These are phyloP conservation scores for Peronosclerospora sorghi DNA, from an alignment of 352 stramenopile species.

Conservation along the genomic window DNA sequence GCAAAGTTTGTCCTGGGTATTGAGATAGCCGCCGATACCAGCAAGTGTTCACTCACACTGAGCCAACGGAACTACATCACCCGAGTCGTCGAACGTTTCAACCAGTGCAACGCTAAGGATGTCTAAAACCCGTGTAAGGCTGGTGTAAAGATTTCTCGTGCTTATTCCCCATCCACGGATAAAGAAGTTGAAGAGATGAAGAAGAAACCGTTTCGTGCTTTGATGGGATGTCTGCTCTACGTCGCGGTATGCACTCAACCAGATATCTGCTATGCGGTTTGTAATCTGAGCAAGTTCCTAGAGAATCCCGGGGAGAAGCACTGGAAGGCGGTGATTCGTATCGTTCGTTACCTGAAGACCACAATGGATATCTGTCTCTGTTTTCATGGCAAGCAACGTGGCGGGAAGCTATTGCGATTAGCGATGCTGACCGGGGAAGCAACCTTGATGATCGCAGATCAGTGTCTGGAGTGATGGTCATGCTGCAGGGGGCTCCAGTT, in stretches of 20 bases:
- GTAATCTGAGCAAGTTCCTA: not conserved
- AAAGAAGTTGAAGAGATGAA: not conserved
- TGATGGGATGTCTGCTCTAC: not conserved
- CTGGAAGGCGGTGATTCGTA: not conserved
- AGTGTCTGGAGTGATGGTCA: not conserved
- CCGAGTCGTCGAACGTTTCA: slow-evolving; percentile 1
- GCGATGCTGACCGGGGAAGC: not conserved
- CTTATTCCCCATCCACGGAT: not conserved
- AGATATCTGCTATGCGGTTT: not conserved
- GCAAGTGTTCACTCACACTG: not conserved
- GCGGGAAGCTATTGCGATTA: not conserved
- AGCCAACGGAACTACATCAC: not conserved
- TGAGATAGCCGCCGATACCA: not conserved
- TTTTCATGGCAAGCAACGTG: not conserved
- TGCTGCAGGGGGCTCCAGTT: not conserved
- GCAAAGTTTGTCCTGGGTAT: not conserved
- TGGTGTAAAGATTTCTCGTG: slow-evolving; percentile 1
- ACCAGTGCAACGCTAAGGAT: not conserved
- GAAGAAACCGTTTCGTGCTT: not conserved
- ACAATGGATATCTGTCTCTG: not conserved
- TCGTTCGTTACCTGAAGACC: not conserved
- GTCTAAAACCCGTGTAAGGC: not conserved
- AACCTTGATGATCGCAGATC: not conserved
- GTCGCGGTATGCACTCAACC: not conserved
- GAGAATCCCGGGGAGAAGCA: not conserved